phyloP scores from a whole-genome alignment of 23 red algal genomes.

The Gracilaria gracilis region DNA sequence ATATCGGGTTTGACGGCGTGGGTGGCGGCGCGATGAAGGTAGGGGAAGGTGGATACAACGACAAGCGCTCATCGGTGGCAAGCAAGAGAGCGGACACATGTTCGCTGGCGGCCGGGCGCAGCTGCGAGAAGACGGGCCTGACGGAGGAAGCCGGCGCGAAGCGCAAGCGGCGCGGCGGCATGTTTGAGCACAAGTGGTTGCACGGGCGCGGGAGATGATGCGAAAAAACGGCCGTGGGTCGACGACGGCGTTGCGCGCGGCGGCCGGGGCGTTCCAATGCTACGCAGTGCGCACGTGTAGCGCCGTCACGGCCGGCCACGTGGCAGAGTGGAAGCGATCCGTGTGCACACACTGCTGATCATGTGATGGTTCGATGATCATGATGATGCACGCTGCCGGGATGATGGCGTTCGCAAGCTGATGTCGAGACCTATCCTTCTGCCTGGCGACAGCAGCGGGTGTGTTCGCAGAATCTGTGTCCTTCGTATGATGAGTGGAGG shows the following conservation, averaged over 20 bases:
- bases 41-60: conserved; percentile 7
- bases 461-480: no score
- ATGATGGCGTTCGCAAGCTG: no score
- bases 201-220: no score
- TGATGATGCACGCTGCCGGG: not conserved
- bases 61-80: not conserved
- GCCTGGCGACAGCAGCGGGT: no score
- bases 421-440: no score
- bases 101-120: conserved; percentile 9
- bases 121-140: not conserved
- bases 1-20: conserved; percentile 11
- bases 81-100: not conserved
- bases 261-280: no score
- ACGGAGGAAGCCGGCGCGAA: conserved; percentile 6
- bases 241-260: not conserved
- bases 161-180: conserved; percentile 9
- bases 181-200: not conserved
- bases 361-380: no score
- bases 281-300: not conserved
- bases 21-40: conserved; percentile 8
- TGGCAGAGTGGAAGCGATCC: not conserved
- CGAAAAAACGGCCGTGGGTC: not conserved
- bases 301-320: not conserved
- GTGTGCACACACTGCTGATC: not conserved
- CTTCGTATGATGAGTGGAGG: no score